Evolutionary conservation across 2,329 filamentous ascomycete species (phyloP).

Genomic region (Penicillium sp.): DNA sequence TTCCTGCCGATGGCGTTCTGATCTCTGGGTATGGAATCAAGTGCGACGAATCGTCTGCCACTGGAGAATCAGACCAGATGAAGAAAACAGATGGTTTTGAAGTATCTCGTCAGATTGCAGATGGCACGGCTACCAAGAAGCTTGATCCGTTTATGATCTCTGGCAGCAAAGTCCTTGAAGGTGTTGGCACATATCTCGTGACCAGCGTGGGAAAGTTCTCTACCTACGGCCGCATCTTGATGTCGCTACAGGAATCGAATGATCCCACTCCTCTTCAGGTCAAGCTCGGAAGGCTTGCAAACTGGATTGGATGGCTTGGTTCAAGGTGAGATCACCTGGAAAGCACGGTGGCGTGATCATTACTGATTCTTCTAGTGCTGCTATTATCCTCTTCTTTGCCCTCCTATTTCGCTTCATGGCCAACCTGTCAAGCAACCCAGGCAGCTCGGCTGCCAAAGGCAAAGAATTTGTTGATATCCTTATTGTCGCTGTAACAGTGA

Average conservation of each 20-base stretch:
- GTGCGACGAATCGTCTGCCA: slow-evolving; percentile 75
- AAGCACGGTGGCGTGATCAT: slow-evolving; percentile 2
- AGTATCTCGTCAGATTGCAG: slow-evolving; percentile 61
- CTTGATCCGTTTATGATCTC: slow-evolving; percentile 79
- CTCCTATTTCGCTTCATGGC: slow-evolving; percentile 85
- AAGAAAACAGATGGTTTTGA: slow-evolving; percentile 68
- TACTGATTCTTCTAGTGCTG: slow-evolving; percentile 47
- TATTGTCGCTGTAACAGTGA: slow-evolving; percentile 78
- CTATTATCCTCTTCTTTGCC: slow-evolving; percentile 81
- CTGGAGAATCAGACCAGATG: slow-evolving; percentile 74
- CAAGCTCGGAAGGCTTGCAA: slow-evolving; percentile 75
- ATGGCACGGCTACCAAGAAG: slow-evolving; percentile 58
- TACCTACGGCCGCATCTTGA: slow-evolving; percentile 75
- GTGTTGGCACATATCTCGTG: slow-evolving; percentile 74
- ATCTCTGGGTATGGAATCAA: slow-evolving; percentile 69
- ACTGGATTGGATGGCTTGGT: slow-evolving; percentile 78
- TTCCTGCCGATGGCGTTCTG: slow-evolving; percentile 73
- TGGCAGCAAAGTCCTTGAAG: slow-evolving; percentile 77
- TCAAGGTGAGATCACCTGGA: slow-evolving; percentile 57
- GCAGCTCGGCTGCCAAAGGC: slow-evolving; percentile 72
- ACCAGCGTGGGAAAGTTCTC: slow-evolving; percentile 76
- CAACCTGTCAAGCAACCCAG: slow-evolving; percentile 59
- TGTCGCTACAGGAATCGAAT: slow-evolving; percentile 73
- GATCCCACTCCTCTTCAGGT: slow-evolving; percentile 78
- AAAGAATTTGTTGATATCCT: slow-evolving; percentile 77